Evolutionary conservation across 2,329 filamentous ascomycete genomes (phyloP).

Genomic region (Penicillium sp.): DNA sequence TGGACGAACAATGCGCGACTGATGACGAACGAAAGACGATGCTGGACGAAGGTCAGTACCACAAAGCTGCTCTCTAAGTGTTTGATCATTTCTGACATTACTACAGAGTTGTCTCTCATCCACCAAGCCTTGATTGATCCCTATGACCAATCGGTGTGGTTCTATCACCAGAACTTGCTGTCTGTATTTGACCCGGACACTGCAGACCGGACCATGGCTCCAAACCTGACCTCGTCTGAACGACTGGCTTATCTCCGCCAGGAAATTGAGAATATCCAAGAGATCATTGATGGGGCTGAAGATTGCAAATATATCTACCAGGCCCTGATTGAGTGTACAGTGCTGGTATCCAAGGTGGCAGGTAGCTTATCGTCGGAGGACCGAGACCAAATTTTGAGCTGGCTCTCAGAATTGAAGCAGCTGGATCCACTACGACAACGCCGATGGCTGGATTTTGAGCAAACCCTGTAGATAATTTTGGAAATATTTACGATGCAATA

Average conservation of each 20-base stretch:
- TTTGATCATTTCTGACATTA: background rate
- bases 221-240: conserved; percentile 61
- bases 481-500: background rate
- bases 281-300: conserved; percentile 64
- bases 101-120: conserved; percentile 70
- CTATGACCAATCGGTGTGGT: conserved; percentile 95
- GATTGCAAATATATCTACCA: conserved; percentile 90
- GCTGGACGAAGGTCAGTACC: conserved; percentile 64
- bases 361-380: conserved; percentile 49
- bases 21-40: conserved; percentile 65
- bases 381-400: conserved; percentile 51
- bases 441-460: conserved; percentile 72
- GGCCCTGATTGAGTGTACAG: conserved; percentile 73
- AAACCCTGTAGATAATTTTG: conserved; percentile 35
- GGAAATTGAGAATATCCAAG: conserved; percentile 74
- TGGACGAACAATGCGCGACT: conserved; percentile 69
- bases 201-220: conserved; percentile 61
- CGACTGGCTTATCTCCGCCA: conserved; percentile 65
- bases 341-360: conserved; percentile 55
- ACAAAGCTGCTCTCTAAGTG: background rate
- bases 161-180: conserved; percentile 89
- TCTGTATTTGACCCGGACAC: conserved; percentile 61
- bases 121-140: conserved; percentile 82
- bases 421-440: conserved; percentile 74
- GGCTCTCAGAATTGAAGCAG: conserved; percentile 66